Conservation (phyloP, 2,329 filamentous ascomycete genomes). For the Hymenoscyphus infarciens region DNA sequence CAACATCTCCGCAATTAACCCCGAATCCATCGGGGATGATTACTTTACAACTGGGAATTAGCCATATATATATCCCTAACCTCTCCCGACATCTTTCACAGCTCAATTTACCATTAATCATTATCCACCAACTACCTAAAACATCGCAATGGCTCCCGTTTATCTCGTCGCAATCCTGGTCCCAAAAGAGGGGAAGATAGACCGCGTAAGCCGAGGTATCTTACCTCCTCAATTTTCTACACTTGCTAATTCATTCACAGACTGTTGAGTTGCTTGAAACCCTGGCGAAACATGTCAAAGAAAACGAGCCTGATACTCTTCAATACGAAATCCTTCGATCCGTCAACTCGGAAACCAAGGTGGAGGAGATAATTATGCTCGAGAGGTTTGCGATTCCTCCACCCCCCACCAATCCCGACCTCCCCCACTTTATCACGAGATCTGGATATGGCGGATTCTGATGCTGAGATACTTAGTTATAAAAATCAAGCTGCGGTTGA, state of each 20-base stretch:
- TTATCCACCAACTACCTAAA: neutral
- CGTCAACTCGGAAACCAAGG: slow-evolving; percentile 28
- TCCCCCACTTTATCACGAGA: too few relatives aligned
- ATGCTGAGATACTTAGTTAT: slow-evolving; percentile 23
- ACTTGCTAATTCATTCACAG: slow-evolving; percentile 17
- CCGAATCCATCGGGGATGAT: neutral
- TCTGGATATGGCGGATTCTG: neutral
- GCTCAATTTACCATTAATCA: neutral
- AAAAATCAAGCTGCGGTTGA: slow-evolving; percentile 29
- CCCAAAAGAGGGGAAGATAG: slow-evolving; percentile 30
- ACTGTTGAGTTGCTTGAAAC: slow-evolving; percentile 28
- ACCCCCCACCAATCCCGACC: neutral
- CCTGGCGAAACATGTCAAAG: slow-evolving; percentile 23
- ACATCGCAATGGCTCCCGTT: slow-evolving; percentile 20
- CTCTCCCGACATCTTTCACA: neutral
- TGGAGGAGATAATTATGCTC: slow-evolving; percentile 31
- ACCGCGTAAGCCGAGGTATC: slow-evolving; percentile 23
- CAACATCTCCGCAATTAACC: neutral
- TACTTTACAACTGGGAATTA: neutral
- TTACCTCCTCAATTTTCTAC: neutral
- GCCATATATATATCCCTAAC: neutral
- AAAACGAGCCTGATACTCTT: slow-evolving; percentile 30
- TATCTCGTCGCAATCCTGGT: slow-evolving; percentile 29
- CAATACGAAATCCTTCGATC: slow-evolving; percentile 29
- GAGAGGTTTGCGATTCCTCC: slow-evolving; percentile 26